Evolutionary conservation across 148 eudicot genomes (phyloP).

Genomic region (Pouteria glomerata): DNA sequence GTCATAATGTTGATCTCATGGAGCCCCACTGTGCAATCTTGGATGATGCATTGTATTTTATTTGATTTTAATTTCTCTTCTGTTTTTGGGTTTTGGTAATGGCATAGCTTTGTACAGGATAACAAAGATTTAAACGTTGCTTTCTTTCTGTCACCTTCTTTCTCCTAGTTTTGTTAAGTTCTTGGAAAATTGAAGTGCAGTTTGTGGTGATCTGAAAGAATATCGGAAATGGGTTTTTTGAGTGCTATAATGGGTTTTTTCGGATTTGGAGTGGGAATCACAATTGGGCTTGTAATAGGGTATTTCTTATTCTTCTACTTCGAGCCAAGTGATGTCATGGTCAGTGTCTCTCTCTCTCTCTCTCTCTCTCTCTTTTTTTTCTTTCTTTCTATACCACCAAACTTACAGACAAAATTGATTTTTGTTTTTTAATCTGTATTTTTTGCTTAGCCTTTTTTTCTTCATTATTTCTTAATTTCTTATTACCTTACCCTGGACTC

Average conservation of each 20-base stretch:
- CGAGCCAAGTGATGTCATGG: conserved; percentile 76
- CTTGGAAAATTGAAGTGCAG: background rate
- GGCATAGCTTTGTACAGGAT: background rate
- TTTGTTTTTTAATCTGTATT: background rate
- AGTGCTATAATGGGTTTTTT: conserved; percentile 58
- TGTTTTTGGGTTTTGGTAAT: background rate
- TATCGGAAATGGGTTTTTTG: conserved; percentile 60
- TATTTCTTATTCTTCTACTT: conserved; percentile 74
- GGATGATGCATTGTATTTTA: background rate
- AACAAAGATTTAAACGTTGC: background rate
- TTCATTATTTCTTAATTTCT: background rate
- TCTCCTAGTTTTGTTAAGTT: background rate
- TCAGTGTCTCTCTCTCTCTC: conserved; percentile 18
- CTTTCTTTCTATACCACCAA: background rate
- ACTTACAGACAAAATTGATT: too few relatives aligned
- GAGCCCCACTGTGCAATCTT: background rate
- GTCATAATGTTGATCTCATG: background rate
- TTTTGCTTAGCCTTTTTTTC: background rate
- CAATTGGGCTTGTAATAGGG: conserved; percentile 69
- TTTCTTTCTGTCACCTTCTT: background rate
- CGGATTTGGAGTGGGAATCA: conserved; percentile 85
- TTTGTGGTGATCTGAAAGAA: conserved; percentile 13
- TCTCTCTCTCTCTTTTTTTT: background rate
- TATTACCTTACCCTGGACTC: background rate
- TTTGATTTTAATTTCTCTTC: background rate